phyloP scores from a whole-genome alignment of 495 filamentous ascomycete species.

The Trichoderma erinaceum region DNA sequence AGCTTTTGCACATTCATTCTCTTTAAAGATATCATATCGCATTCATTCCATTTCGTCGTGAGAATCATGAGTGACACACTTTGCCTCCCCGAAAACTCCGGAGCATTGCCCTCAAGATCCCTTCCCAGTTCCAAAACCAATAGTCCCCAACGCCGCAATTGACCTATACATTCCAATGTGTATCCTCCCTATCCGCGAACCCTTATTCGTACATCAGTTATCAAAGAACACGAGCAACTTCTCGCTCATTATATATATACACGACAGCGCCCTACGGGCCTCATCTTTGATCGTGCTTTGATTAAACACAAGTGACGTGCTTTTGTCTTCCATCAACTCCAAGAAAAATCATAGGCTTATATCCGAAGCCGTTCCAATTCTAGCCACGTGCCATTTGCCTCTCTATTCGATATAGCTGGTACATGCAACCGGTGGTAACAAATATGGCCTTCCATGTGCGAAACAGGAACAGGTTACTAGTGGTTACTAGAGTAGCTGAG shows the following conservation, averaged over 20 bases:
- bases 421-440: background rate
- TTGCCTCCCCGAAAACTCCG: background rate
- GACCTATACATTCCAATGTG: conserved; percentile 12
- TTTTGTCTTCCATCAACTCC: background rate
- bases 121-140: background rate
- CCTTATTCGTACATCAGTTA: conserved; percentile 14
- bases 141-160: conserved; percentile 2
- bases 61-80: conserved; percentile 1
- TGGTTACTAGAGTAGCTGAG: background rate
- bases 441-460: background rate
- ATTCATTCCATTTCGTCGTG: conserved; percentile 17
- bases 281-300: background rate
- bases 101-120: conserved; percentile 8
- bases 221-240: conserved; percentile 4
- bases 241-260: background rate
- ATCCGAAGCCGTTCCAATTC: background rate
- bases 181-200: background rate
- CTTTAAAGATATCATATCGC: conserved; percentile 1
- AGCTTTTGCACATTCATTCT: background rate
- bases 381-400: background rate
- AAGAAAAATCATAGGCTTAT: background rate
- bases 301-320: background rate
- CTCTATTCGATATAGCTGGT: conserved; percentile 1
- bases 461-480: no score
- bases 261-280: background rate